These are phyloP conservation scores for Aspergillus vadensis DNA, from an alignment of 2,329 filamentous ascomycete genomes.

Conservation along the genomic window DNA sequence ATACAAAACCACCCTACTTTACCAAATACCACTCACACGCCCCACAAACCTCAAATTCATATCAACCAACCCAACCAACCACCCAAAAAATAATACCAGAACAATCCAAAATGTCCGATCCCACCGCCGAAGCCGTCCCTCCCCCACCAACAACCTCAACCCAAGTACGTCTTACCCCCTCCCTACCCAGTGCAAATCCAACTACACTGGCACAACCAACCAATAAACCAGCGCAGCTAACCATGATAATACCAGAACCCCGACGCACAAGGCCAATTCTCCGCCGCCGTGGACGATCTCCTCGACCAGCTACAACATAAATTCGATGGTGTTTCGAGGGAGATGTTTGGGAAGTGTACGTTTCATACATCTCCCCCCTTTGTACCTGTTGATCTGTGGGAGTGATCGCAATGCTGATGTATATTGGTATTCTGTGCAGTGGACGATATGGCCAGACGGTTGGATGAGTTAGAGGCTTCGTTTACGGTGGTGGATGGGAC, in stretches of 20 bases:
- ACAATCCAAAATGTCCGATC: neutral
- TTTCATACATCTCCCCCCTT: slow-evolving; percentile 16
- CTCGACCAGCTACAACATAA: slow-evolving; percentile 82
- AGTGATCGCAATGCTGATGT: neutral
- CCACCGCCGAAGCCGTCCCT: neutral
- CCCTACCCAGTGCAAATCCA: neutral
- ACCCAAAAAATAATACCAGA: neutral
- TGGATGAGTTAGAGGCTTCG: slow-evolving; percentile 80
- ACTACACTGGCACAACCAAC: too few species aligned
- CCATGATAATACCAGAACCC: slow-evolving; percentile 22
- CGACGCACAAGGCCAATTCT: slow-evolving; percentile 57
- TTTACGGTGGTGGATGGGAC: slow-evolving; percentile 57
- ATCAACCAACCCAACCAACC: neutral
- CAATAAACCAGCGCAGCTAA: neutral
- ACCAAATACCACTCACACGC: too few species aligned
- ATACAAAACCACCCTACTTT: too few species aligned
- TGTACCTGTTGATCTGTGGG: neutral
- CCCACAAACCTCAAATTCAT: neutral
- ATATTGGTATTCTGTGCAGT: slow-evolving; percentile 54
- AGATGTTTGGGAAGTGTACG: slow-evolving; percentile 86
- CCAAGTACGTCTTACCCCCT: neutral
- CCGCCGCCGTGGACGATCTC: slow-evolving; percentile 80
- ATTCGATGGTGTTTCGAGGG: slow-evolving; percentile 79
- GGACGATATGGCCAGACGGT: slow-evolving; percentile 87
- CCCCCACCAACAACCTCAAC: neutral